Percentiles rank a stretch among this genome's conserved stretches.
Evolutionary conservation across 2,329 filamentous ascomycete species (phyloP).

Genomic region (Alternaria gansuensis): DNA sequence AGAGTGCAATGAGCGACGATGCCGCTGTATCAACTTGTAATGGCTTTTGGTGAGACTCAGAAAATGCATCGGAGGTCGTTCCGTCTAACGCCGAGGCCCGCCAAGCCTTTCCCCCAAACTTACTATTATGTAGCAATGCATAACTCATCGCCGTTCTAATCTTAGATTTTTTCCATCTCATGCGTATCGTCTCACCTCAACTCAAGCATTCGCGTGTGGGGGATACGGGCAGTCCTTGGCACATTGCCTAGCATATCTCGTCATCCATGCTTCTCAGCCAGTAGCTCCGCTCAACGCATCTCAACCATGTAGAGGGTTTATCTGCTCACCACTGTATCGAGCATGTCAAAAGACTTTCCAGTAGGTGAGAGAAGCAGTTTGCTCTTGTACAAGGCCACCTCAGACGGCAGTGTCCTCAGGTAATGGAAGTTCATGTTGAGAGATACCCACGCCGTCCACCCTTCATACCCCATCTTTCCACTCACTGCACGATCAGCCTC

Average conservation of each 20-base stretch:
- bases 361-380: background rate
- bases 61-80: conserved; percentile 30
- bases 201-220: background rate
- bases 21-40: conserved; percentile 6
- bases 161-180: background rate
- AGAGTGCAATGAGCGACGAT: conserved; percentile 10
- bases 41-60: conserved; percentile 21
- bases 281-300: background rate
- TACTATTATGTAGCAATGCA: background rate
- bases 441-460: background rate
- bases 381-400: background rate
- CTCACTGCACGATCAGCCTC: background rate
- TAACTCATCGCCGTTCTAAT: background rate
- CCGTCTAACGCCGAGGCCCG: conserved; percentile 19
- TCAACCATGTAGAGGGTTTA: background rate
- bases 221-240: background rate
- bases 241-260: background rate
- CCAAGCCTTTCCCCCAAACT: conserved; percentile 6
- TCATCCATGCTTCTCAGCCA: background rate
- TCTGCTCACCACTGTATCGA: background rate
- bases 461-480: background rate
- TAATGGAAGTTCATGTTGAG: background rate
- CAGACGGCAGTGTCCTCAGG: background rate
- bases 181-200: background rate
- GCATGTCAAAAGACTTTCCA: background rate